Percentiles rank a stretch among this genome's conserved stretches.
These are phyloP conservation scores for Brachypodium distachyon DNA, from an alignment of 202 grass and related monocot genomes.

Conservation along the genomic window DNA sequence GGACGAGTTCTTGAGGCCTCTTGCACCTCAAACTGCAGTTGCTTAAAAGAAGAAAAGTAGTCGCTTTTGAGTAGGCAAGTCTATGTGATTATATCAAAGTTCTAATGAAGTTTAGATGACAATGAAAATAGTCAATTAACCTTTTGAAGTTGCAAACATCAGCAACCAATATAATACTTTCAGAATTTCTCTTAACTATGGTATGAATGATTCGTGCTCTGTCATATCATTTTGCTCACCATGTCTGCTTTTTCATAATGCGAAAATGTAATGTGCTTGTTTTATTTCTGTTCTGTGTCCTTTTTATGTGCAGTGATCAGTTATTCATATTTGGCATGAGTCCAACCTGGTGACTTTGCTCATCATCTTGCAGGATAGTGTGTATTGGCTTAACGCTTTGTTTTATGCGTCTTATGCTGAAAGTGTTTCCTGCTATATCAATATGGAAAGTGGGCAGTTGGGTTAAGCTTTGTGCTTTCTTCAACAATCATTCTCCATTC, in stretches of 20 bases:
- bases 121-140: no score
- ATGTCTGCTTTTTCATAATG: not conserved
- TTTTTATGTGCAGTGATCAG: not conserved
- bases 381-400: conserved; percentile 49
- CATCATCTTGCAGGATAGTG: conserved; percentile 45
- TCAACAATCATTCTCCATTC: conserved; percentile 75
- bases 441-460: conserved; percentile 72
- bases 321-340: not conserved
- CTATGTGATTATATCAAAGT: no score
- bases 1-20: conserved; percentile 48
- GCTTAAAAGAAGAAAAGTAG: conserved; percentile 13
- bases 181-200: not conserved
- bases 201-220: not conserved
- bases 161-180: conserved; percentile 4
- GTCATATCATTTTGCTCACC: not conserved
- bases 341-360: not conserved
- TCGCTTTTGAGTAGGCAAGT: not conserved
- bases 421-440: conserved; percentile 67
- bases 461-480: conserved; percentile 51
- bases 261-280: not conserved
- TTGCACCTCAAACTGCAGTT: conserved; percentile 33
- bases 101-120: no score
- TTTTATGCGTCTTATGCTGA: conserved; percentile 26
- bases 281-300: not conserved
- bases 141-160: not conserved